Evolutionary conservation across 1,139 yeast species (phyloP), one percentile per base, ranked within the genome.

Genomic region (Pichia sp.): DNA sequence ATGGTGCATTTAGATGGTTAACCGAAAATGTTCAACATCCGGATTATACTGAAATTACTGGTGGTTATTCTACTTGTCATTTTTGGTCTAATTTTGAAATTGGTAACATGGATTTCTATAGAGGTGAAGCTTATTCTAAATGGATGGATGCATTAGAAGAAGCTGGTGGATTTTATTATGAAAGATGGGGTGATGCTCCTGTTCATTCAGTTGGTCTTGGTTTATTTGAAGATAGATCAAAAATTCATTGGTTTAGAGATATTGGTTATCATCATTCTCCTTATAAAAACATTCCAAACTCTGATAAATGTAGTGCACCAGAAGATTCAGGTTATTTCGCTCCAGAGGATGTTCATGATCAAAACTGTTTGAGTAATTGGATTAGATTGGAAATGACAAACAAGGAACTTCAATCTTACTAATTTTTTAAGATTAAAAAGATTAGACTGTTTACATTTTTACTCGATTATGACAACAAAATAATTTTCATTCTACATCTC

Each of bases 181-280:
- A 89, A 63, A 70, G 96, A 61, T 89, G 96, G 96, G 97, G 97
- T 1, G 97, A 89, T 71, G 96, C 96, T 0, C 95, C 96, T 0
- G 81, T 89, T 2, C 97, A 88, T 63, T 83, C 95, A 2, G 70
- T 89, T 33, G 96, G 92, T 0, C 75, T 86, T 7, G 94, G 87
- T 0, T 73, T 89, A 75, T 71, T 84, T 60, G 69, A 87, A 43
- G 75, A 83, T 49, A 64, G 81, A 6, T 71, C 78, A 4, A 86
- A 88, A 49, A 71, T 89, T 11, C 97, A 89, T 66, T 89, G 89
- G 66, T 89, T 89, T 67, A 70, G 96, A 56, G 97, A 89, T 61
- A 83, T 89, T 57, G 96, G 96, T 0, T 89, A 89, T 65, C 72
- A 79, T 48, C 97, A 89, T 62, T 76, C 92, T 50, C 82, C 83